Conservation (phyloP, 805 yeast species). For the Candida hungchunana region DNA sequence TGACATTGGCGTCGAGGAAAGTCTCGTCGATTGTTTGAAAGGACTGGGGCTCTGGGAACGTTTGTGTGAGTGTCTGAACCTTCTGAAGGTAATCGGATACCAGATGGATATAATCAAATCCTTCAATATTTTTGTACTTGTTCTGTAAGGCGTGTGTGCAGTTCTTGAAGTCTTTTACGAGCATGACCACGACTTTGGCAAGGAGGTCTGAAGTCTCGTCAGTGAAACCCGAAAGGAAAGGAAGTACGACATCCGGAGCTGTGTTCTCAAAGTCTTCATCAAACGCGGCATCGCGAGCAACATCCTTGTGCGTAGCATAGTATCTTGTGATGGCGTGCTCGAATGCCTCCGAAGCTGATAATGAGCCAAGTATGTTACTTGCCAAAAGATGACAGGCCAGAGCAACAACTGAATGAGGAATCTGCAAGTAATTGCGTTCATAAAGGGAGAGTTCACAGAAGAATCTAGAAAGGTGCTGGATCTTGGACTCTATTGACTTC, state of each 20-base stretch:
- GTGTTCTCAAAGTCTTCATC: constrained; percentile 25
- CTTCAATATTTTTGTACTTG: constrained; percentile 16
- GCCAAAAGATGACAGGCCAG: constrained; percentile 49
- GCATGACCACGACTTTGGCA: constrained; percentile 14
- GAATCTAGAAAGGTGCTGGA: constrained; percentile 37
- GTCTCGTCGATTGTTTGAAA: constrained; percentile 14
- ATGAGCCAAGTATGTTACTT: constrained; percentile 40
- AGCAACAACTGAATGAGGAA: constrained; percentile 44
- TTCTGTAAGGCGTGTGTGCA: constrained; percentile 23
- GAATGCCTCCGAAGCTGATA: constrained; percentile 21
- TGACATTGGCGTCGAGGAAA: constrained; percentile 5
- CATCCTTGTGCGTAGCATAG: constrained; percentile 9
- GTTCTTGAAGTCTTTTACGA: constrained; percentile 16
- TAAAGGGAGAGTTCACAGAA: constrained; percentile 52
- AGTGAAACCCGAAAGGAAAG: constrained; percentile 24
- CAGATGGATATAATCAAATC: constrained; percentile 28
- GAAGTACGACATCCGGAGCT: constrained; percentile 21
- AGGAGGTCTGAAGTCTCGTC: constrained; percentile 16
- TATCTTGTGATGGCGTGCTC: constrained; percentile 14
- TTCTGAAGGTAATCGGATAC: constrained; percentile 29
- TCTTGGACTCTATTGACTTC: constrained; percentile 9
- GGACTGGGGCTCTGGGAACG: constrained; percentile 11
- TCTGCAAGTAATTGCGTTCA: constrained; percentile 42
- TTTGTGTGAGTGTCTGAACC: constrained; percentile 15
- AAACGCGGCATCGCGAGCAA: constrained; percentile 24